Evolutionary conservation across 225 moss, liverwort and hornwort species (phyloP).

Genomic region (Sphagnum contortum): DNA sequence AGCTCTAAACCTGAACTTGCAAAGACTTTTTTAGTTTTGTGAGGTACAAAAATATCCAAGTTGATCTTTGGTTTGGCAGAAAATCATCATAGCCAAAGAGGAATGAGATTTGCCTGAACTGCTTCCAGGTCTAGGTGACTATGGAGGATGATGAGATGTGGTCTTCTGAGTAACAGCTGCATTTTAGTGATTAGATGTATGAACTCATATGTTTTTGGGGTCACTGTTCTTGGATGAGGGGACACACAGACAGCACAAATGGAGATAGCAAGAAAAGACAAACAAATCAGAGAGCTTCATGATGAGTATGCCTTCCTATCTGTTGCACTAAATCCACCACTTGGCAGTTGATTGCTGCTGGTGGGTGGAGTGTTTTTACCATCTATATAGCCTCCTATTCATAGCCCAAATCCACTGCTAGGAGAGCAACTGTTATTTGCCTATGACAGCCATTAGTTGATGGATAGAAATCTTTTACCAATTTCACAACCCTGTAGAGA

Average conservation of each 20-base stretch:
- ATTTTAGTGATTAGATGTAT: not conserved
- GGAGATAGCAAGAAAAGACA: slow-evolving; percentile 64
- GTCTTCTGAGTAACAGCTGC: not conserved
- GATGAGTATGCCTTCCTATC: slow-evolving; percentile 37
- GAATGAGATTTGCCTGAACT: too few species aligned
- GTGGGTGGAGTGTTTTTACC: not conserved
- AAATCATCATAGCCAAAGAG: too few species aligned
- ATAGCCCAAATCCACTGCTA: not conserved
- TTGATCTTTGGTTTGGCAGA: too few species aligned
- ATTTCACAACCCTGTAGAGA: too few species aligned
- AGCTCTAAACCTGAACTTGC: too few species aligned
- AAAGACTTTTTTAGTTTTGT: too few species aligned
- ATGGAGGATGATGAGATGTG: too few species aligned
- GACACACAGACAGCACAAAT: slow-evolving; percentile 50
- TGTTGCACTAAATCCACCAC: not conserved
- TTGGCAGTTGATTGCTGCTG: not conserved
- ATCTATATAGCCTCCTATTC: not conserved
- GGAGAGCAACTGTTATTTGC: not conserved
- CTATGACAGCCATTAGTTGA: not conserved
- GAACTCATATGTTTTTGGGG: slow-evolving; percentile 7
- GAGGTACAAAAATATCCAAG: too few species aligned
- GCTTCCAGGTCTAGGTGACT: too few species aligned
- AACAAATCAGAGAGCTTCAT: slow-evolving; percentile 50
- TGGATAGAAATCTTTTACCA: too few species aligned
- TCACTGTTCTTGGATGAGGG: not conserved